Evolutionary conservation across 495 filamentous ascomycete species (phyloP).

Genomic region (Xylaria palmicola): DNA sequence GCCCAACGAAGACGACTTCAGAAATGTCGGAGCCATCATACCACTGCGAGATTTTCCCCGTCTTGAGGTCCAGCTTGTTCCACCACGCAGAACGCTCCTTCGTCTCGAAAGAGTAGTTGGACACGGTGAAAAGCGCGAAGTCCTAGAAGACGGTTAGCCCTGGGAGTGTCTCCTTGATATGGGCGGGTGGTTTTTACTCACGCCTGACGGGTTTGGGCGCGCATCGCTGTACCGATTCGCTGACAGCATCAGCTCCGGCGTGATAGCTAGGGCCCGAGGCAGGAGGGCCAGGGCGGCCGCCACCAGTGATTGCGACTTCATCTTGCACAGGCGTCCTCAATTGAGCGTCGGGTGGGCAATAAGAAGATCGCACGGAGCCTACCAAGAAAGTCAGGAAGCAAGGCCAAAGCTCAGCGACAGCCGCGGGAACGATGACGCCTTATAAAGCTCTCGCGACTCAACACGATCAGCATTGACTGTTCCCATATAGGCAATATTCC

Average conservation of each 20-base stretch:
- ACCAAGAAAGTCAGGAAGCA: constrained; percentile 1
- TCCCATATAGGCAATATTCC: constrained; percentile 7
- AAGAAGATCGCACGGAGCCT: constrained; percentile 5
- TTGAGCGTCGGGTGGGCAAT: constrained; percentile 2
- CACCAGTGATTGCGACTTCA: constrained; percentile 29
- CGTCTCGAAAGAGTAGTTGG: constrained; percentile 68
- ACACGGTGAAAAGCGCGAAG: constrained; percentile 36
- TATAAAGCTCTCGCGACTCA: constrained; percentile 11
- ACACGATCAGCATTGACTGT: constrained; percentile 3
- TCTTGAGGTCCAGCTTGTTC: constrained; percentile 61
- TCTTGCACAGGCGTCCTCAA: constrained; percentile 16
- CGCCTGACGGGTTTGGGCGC: constrained; percentile 31
- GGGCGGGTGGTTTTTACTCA: constrained; percentile 16
- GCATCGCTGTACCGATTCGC: constrained; percentile 33
- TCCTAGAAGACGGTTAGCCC: constrained; percentile 18
- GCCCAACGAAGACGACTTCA: constrained; percentile 63
- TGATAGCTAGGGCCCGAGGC: constrained; percentile 30
- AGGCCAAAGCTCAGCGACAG: not conserved
- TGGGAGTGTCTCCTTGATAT: not conserved
- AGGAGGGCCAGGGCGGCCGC: constrained; percentile 26
- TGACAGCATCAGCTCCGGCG: constrained; percentile 29
- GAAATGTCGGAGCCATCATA: constrained; percentile 56
- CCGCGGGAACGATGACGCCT: constrained; percentile 8
- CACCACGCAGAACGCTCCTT: constrained; percentile 63
- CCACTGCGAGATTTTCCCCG: constrained; percentile 59